Percentiles rank a stretch among this genome's conserved stretches.
These are phyloP conservation scores for Phialophora expanda DNA, from an alignment of 2,329 filamentous ascomycete genomes.

Conservation along the genomic window DNA sequence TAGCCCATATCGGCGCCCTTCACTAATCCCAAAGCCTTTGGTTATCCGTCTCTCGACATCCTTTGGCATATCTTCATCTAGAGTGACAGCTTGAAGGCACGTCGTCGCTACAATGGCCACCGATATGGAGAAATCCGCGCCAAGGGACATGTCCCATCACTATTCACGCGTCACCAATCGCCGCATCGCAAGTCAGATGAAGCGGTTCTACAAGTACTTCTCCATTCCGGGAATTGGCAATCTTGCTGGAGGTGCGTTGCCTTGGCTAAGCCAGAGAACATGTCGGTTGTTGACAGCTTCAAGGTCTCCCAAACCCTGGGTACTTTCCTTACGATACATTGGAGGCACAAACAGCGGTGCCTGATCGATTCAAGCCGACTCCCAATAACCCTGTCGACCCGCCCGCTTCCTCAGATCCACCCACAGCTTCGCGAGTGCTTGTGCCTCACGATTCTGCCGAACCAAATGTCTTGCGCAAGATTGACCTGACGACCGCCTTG, in stretches of 20 bases:
- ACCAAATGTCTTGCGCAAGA: slow-evolving; percentile 67
- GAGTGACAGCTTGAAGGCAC: not conserved
- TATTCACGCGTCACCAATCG: slow-evolving; percentile 72
- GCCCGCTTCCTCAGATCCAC: slow-evolving; percentile 46
- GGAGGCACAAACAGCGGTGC: slow-evolving; percentile 76
- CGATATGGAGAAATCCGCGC: slow-evolving; percentile 51
- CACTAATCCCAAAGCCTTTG: not conserved
- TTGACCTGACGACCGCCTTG: slow-evolving; percentile 79
- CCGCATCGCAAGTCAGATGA: slow-evolving; percentile 70
- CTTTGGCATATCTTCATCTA: not conserved
- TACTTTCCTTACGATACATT: slow-evolving; percentile 93
- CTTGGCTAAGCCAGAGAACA: not conserved
- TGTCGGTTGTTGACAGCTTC: slow-evolving; percentile 18
- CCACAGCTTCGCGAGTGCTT: slow-evolving; percentile 61
- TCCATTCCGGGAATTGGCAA: slow-evolving; percentile 65
- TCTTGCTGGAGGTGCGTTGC: slow-evolving; percentile 60
- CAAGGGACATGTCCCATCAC: slow-evolving; percentile 79
- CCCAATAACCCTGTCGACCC: slow-evolving; percentile 64
- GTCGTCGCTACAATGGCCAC: slow-evolving; percentile 25
- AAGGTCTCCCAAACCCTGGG: slow-evolving; percentile 77
- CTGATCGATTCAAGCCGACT: slow-evolving; percentile 74
- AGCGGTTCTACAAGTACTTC: slow-evolving; percentile 87
- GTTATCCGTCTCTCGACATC: not conserved
- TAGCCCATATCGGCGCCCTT: not conserved
- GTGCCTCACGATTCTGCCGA: slow-evolving; percentile 72